Evolutionary conservation across 495 filamentous ascomycete species (phyloP).

Genomic region (Aspergillus sparsus): DNA sequence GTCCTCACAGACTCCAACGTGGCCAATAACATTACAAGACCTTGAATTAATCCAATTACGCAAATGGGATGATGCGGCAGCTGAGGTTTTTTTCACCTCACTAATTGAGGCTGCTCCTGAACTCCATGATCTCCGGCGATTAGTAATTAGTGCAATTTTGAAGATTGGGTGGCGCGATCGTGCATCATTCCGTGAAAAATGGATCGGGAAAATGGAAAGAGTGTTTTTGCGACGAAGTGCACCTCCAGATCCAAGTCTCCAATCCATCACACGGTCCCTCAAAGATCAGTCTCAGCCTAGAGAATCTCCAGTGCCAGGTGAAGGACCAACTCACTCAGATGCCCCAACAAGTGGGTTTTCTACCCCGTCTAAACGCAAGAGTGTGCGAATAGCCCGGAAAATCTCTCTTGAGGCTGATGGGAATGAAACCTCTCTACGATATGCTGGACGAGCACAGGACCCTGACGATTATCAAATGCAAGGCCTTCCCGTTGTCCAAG

Average conservation of each 20-base stretch:
- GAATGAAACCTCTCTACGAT: constrained; percentile 2
- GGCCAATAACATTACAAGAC: constrained; percentile 67
- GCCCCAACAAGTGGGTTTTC: constrained; percentile 20
- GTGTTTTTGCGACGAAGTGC: constrained; percentile 62
- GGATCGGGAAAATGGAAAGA: constrained; percentile 62
- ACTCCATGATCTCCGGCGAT: constrained; percentile 62
- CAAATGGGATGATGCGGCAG: constrained; percentile 64
- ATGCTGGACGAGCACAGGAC: neutral
- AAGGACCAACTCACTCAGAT: constrained; percentile 13
- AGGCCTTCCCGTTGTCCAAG: constrained; percentile 56
- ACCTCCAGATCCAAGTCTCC: constrained; percentile 49
- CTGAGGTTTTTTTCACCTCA: constrained; percentile 73
- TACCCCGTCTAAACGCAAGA: constrained; percentile 43
- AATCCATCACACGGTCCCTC: constrained; percentile 27
- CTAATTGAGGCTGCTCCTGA: constrained; percentile 66
- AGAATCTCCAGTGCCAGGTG: neutral
- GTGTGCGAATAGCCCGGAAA: constrained; percentile 40
- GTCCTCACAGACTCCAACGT: constrained; percentile 63
- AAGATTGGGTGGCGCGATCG: constrained; percentile 77
- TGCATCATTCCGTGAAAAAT: constrained; percentile 68
- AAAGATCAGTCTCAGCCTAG: neutral
- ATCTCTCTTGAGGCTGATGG: constrained; percentile 29
- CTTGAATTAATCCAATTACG: constrained; percentile 75
- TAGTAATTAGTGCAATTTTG: constrained; percentile 71
- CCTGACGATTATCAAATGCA: constrained; percentile 23